Percentiles rank a stretch among this genome's conserved stretches.
These are phyloP conservation scores for Centaurea solstitialis DNA, from an alignment of 129 eudicot genomes.

Conservation along the genomic window DNA sequence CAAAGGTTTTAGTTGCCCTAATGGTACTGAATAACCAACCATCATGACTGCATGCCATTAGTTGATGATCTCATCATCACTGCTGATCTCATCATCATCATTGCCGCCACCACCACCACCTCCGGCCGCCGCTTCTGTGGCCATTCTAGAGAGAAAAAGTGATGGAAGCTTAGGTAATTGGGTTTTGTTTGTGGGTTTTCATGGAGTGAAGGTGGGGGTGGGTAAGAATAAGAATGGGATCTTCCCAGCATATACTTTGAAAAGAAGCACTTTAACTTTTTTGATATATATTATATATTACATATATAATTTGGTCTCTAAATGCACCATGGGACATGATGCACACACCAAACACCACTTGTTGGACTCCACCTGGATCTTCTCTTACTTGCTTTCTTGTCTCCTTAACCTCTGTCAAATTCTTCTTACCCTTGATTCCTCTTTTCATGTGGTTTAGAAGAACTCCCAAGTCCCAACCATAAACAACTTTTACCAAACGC, in stretches of 20 bases:
- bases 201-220: constrained; percentile 33
- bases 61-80: neutral
- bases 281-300: neutral
- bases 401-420: constrained; percentile 23
- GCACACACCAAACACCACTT: constrained; percentile 35
- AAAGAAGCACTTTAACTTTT: constrained; percentile 31
- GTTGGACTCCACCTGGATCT: constrained; percentile 33
- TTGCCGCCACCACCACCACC: constrained; percentile 4
- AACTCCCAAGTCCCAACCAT: too few species aligned
- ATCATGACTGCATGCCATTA: constrained; percentile 23
- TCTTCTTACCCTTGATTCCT: neutral
- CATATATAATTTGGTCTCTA: neutral
- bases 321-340: constrained; percentile 20
- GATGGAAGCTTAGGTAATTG: constrained; percentile 26
- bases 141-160: constrained; percentile 21
- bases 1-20: constrained; percentile 58
- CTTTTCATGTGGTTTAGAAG: neutral
- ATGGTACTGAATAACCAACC: constrained; percentile 35
- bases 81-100: constrained; percentile 8
- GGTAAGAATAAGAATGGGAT: constrained; percentile 40
- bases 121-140: constrained; percentile 12
- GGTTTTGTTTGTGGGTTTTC: constrained; percentile 27
- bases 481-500: too few species aligned
- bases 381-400: constrained; percentile 26
- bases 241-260: constrained; percentile 46